Base-by-base conservation (phyloP, 768 basidiomycete species). In the Psilocybe cyanescens region DNA sequence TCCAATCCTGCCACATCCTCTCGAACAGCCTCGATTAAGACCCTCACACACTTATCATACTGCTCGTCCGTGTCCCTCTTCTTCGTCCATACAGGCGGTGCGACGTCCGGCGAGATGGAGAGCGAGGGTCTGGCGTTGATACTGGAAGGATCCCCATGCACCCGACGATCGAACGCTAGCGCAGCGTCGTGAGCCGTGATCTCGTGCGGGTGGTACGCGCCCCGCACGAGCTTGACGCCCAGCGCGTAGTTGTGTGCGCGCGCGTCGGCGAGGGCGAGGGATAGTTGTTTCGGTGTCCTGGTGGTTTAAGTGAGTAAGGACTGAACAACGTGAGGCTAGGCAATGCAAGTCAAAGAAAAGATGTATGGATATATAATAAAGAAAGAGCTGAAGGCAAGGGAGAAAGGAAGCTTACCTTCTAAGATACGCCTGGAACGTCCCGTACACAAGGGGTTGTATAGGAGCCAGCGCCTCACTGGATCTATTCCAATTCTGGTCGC, bases 171-270 rank as follows among this genome's bases (percentile, higher is more conserved):
- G 14, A 31, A 35, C 28, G 55, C 35, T 11, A 54, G 39, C 12
- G 57, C 64, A 37, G 75, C 66, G 11, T 67, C 64, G 61, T 86
- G 81, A 1, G 86, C 86, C 4, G 81, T 76, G 29, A 83, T 63
- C 69, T 97, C 95, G 59, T 91, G 84, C 0, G 86, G 81, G 68
- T 95, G 93, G 73, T 98, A 98, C 2, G 95, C 95, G 0, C 95
- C 95, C 24, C 95, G 86, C 31, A 97, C 95, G 51, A 98, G 89
- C 74, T 97, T 98, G 58, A 94, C 87, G 8, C 95, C 95, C 0
- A 97, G 81, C 0, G 90, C 80, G 70, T 92, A 97, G 39, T 84
- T 80, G 63, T 88, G 79, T 54, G 71, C 72, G 62, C 83, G 79
- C 3, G 95, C 91, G 54, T 92, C 89, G 12, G 74, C 75, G 48